phyloP scores from a whole-genome alignment of 2,329 filamentous ascomycete genomes.

The Lachnellula hyalina region DNA sequence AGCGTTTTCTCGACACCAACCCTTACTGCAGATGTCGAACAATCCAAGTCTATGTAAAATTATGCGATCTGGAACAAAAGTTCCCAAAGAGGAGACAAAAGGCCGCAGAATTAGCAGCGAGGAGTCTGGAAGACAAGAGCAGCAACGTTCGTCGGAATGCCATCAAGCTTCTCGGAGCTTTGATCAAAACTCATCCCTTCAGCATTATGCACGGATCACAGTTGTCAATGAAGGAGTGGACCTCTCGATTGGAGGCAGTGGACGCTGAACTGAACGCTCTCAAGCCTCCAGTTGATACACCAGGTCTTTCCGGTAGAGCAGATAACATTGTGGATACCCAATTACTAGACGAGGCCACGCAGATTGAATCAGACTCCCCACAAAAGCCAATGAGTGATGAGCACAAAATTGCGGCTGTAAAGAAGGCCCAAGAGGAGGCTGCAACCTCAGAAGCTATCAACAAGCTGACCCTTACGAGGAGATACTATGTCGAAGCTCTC shows the following conservation, averaged over 20 bases:
- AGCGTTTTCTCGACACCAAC: constrained; percentile 93
- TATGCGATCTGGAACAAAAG: constrained; percentile 94
- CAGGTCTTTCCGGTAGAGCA: constrained; percentile 64
- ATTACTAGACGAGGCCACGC: constrained; percentile 83
- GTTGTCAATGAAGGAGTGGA: constrained; percentile 81
- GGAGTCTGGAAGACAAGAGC: constrained; percentile 94
- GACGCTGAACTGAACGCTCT: constrained; percentile 77
- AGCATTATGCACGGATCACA: constrained; percentile 86
- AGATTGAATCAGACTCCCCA: constrained; percentile 61
- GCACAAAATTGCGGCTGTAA: constrained; percentile 65
- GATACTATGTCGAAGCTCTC: constrained; percentile 90
- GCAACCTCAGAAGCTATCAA: constrained; percentile 84
- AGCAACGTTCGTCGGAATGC: constrained; percentile 95
- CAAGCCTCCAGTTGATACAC: constrained; percentile 69
- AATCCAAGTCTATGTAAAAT: constrained; percentile 86
- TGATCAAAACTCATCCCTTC: constrained; percentile 94
- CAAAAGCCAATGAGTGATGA: constrained; percentile 75
- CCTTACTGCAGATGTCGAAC: constrained; percentile 90
- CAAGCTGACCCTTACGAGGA: constrained; percentile 78
- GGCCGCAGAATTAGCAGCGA: constrained; percentile 78
- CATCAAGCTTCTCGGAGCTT: constrained; percentile 80
- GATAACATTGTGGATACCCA: constrained; percentile 69
- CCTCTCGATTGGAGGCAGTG: constrained; percentile 71
- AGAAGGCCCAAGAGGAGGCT: constrained; percentile 79
- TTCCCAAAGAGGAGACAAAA: constrained; percentile 87